Conservation (phyloP, 495 filamentous ascomycete genomes). For the Halenospora varia region DNA sequence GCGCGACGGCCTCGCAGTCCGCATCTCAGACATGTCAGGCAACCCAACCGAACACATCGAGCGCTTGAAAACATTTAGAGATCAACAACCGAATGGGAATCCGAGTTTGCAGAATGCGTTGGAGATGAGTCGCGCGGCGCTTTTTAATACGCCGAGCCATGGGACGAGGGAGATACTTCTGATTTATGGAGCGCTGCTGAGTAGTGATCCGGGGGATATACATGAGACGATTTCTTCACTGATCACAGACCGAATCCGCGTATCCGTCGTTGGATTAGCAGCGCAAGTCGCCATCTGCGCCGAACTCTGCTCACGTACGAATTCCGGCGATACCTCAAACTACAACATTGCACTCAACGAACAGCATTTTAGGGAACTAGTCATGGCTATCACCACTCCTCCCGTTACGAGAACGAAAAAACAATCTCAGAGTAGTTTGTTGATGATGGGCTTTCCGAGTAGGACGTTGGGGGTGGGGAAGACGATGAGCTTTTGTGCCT, state of each 20-base stretch:
- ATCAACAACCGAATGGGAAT: conserved; percentile 79
- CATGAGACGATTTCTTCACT: conserved; percentile 79
- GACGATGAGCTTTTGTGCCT: conserved; percentile 74
- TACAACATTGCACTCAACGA: conserved; percentile 89
- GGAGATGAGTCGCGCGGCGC: conserved; percentile 84
- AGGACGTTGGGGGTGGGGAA: conserved; percentile 56
- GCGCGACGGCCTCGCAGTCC: conserved; percentile 81
- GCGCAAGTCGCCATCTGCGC: conserved; percentile 89
- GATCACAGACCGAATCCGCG: conserved; percentile 74
- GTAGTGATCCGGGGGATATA: conserved; percentile 91
- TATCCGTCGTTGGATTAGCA: conserved; percentile 82
- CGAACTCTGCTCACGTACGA: conserved; percentile 83
- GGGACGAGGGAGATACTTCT: conserved; percentile 90
- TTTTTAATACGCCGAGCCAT: conserved; percentile 89
- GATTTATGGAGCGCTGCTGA: conserved; percentile 84
- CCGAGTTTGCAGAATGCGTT: conserved; percentile 93
- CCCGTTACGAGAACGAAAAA: conserved; percentile 70
- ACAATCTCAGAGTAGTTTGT: conserved; percentile 66
- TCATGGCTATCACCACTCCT: conserved; percentile 84
- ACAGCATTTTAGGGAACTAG: conserved; percentile 80
- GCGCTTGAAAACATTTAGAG: conserved; percentile 63
- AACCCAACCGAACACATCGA: conserved; percentile 87
- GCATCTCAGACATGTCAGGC: conserved; percentile 84
- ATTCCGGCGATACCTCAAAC: conserved; percentile 65
- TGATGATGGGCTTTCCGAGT: conserved; percentile 99